Base-by-base conservation (phyloP, 768 basidiomycete genomes). In the Boletellus ananas region DNA sequence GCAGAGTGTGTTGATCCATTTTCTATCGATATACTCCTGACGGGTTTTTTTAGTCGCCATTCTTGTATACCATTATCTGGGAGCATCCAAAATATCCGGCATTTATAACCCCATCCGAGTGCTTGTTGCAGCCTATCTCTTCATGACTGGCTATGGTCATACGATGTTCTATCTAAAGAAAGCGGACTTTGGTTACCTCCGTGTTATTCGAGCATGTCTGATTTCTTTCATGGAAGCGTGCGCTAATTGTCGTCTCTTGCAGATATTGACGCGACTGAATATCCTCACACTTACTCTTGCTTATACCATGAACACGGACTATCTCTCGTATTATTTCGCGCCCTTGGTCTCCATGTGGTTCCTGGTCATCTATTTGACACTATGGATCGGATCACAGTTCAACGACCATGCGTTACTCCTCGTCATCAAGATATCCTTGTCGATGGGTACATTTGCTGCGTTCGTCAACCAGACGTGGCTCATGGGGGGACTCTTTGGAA, bases 131-230 rank as follows among this genome's bases (percentile, higher is more conserved):
- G 79, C 89, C 2, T 94, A 93, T 65, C 75, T 94, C 16, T 94
- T 93, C 70, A 91, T 94, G 91, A 89, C 89, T 20, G 93, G 93
- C 38, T 96, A 93, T 72, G 87, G 90, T 16, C 90, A 93, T 62
- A 87, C 87, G 10, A 87, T 79, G 39, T 96, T 84, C 67, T 95
- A 94, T 70, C 72, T 94, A 58, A 89, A 87, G 66, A 94, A 94
- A 66, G 87, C 84, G 17, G 90, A 95, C 66, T 95, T 85, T 69
- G 80, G 87, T 3, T 85, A 90, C 66, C 66, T 77, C 35, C 84
- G 93, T 27, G 74, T 94, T 43, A 83, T 85, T 20, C 85, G 84
- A 67, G 85, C 84, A 59, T 52, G 74, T 6, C 36, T 23, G 29
- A 38, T 37, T 9, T 52, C n/a, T 45, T 1, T 46, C 20, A 21